Base-by-base conservation (phyloP, 2,329 filamentous ascomycete genomes). In the Karstenula rhodostoma region DNA sequence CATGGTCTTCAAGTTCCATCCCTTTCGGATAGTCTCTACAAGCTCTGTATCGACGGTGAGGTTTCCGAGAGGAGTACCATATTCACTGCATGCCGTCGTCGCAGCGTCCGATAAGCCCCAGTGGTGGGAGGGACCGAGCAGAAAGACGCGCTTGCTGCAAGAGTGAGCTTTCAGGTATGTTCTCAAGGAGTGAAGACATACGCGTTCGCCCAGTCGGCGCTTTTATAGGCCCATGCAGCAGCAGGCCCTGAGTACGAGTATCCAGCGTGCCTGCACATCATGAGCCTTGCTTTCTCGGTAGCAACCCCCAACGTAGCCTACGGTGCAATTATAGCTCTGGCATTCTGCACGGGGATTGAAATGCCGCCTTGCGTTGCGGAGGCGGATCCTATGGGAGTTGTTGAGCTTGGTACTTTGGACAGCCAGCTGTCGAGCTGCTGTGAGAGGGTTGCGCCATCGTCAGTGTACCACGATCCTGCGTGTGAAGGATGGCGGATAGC, bases 181-280 rank as follows among this genome's bases (percentile, higher is more conserved):
- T 2, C 7, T 9, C 7, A 15, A 9, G 22, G 23, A 42, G 17
- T 9, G 25, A n/a, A 33, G 25, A 77, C 85, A 76, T 78, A 89
- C 86, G 89, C 90, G 62, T 87, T 87, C 61, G 88, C 89, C 58
- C 98, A 85, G 76, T 98, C 93, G 52, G 96, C 88, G 7, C 87
- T 86, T 78, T 92, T 95, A 81, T 98, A 99, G 9, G 95, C 95
- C 89, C 93, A 98, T 46, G 94, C 95, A 46, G 95, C 95, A 67
- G 93, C 94, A 42, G 89, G 87, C 8, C 95, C 95, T 4, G 95
- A 99, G 82, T 94, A 98, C 1, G 87, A 82, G 80, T 97, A 99
- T 62, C 95, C 95, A 61, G 95, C 95, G 78, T 99, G 95, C 62
- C 94, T 97, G 70, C 67, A 61, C 64, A 60, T 70, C 72, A 72